Base-by-base conservation (phyloP, 139 green algal genomes). In the Coccomyxa sp. region DNA sequence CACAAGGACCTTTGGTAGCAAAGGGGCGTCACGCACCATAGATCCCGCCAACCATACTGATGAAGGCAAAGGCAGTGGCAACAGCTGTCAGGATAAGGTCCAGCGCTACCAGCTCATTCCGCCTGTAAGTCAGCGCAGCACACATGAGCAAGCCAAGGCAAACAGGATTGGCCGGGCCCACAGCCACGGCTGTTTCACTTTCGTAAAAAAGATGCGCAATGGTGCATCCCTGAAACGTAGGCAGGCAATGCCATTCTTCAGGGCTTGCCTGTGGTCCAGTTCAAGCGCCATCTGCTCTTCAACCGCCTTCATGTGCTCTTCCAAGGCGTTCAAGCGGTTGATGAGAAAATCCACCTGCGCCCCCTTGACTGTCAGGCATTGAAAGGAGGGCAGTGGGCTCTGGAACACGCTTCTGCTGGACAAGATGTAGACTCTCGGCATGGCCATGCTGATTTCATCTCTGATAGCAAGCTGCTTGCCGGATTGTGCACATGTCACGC, bases 91-190 rank as follows among this genome's bases (percentile, higher is more conserved):
- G 74, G 27, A 89, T 39, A 24, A 89, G 80, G 40, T 89, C 85
- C 9, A 85, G 68, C 27, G 79, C 85, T 6, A 89, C 84, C 54
- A 89, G 70, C 70, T 89, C 83, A 78, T 89, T 89, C 16, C 82
- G 77, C 77, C 77, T 81, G 77, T 40, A 81, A 64, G 27, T 10
- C 64, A 72, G 64, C 50, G 27, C 27, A 3, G 50, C 22, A 31
- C 50, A 64, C 50, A 10, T 64, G 50, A 64, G 50, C 22, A 64
- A 4, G 27, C 27, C 18, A 18, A 64, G 5, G 1, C 22, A 64
- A 64, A 22, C 50, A 64, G 3, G 50, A n/a, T n/a, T n/a, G n/a
- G n/a, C n/a, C n/a, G n/a, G n/a, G n/a, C n/a, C n/a, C n/a, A n/a
- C n/a, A n/a, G n/a, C n/a, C n/a, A n/a, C n/a, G n/a, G n/a, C n/a